phyloP scores from a whole-genome alignment of 2,329 filamentous ascomycete species.

The Colletotrichum lindemuthianum region DNA sequence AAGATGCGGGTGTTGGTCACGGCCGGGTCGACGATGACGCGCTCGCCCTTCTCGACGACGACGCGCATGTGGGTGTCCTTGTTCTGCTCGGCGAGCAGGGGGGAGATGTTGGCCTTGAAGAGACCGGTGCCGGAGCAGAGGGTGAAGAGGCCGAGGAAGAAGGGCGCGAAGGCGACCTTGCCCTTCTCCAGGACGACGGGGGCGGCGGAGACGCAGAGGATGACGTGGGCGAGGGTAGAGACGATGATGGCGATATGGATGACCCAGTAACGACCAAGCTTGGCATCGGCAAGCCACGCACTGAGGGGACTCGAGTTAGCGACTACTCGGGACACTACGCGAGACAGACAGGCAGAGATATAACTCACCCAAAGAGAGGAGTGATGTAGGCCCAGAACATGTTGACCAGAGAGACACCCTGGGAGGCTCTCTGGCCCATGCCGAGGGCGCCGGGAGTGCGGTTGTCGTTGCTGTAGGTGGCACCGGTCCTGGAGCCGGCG shows the following conservation, averaged over 20 bases:
- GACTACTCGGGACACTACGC: not conserved
- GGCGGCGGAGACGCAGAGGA: constrained; percentile 73
- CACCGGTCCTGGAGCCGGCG: constrained; percentile 62
- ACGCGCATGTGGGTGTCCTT: constrained; percentile 67
- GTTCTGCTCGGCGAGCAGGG: constrained; percentile 77
- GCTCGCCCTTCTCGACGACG: constrained; percentile 67
- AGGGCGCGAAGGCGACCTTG: constrained; percentile 69
- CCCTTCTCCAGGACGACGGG: constrained; percentile 69
- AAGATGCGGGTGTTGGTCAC: constrained; percentile 76
- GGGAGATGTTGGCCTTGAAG: constrained; percentile 84
- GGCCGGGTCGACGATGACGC: constrained; percentile 76
- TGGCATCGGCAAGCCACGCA: constrained; percentile 72
- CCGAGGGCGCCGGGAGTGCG: constrained; percentile 62
- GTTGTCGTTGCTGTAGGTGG: constrained; percentile 45
- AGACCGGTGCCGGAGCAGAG: constrained; percentile 76
- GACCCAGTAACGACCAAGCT: constrained; percentile 77
- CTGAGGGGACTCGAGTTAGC: constrained; percentile 40
- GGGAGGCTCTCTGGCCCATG: constrained; percentile 66
- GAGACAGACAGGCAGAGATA: too few relatives aligned
- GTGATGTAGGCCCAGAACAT: constrained; percentile 71
- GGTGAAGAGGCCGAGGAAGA: constrained; percentile 71
- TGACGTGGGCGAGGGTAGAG: constrained; percentile 72
- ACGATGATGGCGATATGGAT: constrained; percentile 74
- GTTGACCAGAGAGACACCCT: constrained; percentile 63
- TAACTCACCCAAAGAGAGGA: constrained; percentile 65